These are phyloP conservation scores for Hypoxylon trugodes DNA, from an alignment of 495 filamentous ascomycete genomes.

Conservation along the genomic window DNA sequence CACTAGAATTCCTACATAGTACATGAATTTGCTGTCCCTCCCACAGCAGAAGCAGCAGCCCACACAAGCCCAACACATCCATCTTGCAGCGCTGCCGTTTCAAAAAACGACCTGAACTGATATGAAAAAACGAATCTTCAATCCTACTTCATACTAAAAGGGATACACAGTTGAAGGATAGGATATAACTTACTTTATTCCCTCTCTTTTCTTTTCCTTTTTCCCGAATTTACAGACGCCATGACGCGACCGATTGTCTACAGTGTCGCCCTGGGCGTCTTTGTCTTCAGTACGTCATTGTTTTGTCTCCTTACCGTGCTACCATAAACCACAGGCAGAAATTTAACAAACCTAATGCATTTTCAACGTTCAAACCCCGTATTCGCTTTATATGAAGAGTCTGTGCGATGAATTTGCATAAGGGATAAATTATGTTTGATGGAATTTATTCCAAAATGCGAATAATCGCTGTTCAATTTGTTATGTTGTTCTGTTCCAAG, in stretches of 20 bases:
- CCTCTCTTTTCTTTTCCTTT: not conserved
- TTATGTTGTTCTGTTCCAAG: not conserved
- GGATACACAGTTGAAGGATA: conserved; percentile 21
- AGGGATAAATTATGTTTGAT: not conserved
- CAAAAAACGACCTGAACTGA: no score
- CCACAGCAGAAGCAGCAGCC: conserved; percentile 3
- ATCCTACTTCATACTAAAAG: conserved; percentile 11
- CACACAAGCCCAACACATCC: conserved; percentile 26
- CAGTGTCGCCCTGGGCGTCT: conserved; percentile 61
- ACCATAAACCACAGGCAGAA: conserved; percentile 21
- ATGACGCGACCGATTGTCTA: conserved; percentile 66
- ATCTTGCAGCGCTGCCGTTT: conserved; percentile 15
- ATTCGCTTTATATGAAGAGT: not conserved
- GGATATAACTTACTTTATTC: conserved; percentile 4
- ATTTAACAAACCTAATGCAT: conserved; percentile 25
- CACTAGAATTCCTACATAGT: not conserved
- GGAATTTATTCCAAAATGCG: not conserved
- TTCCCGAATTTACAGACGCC: conserved; percentile 16
- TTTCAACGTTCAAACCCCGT: not conserved
- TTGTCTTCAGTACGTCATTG: conserved; percentile 66
- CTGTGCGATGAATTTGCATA: not conserved
- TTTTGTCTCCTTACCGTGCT: conserved; percentile 26
- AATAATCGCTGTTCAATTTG: not conserved
- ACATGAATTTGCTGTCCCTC: conserved; percentile 29
- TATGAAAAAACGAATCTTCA: conserved; percentile 16